A percentile compares a stretch with the other conserved stretches of the same genome.
phyloP scores from a whole-genome alignment of 139 green algal genomes.

The Coccomyxa sp. region DNA sequence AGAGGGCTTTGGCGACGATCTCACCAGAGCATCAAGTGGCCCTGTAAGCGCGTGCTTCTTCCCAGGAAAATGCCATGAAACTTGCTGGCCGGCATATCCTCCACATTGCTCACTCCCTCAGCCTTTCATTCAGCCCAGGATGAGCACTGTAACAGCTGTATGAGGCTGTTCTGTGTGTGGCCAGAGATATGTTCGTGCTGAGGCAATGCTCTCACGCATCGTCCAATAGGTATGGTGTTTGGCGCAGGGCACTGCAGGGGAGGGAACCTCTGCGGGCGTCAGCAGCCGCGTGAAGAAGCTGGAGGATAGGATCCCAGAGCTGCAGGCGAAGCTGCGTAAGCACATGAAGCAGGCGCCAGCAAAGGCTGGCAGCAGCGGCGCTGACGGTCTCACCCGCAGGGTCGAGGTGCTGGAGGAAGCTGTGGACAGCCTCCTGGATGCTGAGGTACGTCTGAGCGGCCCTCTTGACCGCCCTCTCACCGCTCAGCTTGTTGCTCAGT shows the following conservation, averaged over 20 bases:
- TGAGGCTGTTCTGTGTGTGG: not conserved
- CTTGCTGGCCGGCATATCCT: too few species aligned
- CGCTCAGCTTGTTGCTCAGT: too few species aligned
- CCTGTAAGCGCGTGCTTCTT: too few species aligned
- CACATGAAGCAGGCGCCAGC: constrained; percentile 6
- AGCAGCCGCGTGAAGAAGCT: constrained; percentile 44
- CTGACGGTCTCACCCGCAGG: constrained; percentile 6
- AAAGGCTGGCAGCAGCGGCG: not conserved
- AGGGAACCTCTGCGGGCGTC: not conserved
- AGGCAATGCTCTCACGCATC: not conserved
- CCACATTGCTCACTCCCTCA: too few species aligned
- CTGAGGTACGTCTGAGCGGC: constrained; percentile 45
- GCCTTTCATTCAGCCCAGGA: not conserved
- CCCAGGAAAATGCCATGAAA: too few species aligned
- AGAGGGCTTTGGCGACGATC: too few species aligned
- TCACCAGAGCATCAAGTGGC: too few species aligned
- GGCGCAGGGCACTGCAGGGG: not conserved
- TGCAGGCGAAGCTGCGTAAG: constrained; percentile 30
- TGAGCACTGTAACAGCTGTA: not conserved
- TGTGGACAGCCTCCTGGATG: constrained; percentile 47
- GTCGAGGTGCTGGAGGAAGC: constrained; percentile 59
- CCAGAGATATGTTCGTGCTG: not conserved
- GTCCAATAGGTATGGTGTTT: not conserved
- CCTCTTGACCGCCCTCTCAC: too few species aligned
- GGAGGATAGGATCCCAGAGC: constrained; percentile 44